Base-by-base conservation (phyloP, 306 rosid species). In the Glycine latifolia region DNA sequence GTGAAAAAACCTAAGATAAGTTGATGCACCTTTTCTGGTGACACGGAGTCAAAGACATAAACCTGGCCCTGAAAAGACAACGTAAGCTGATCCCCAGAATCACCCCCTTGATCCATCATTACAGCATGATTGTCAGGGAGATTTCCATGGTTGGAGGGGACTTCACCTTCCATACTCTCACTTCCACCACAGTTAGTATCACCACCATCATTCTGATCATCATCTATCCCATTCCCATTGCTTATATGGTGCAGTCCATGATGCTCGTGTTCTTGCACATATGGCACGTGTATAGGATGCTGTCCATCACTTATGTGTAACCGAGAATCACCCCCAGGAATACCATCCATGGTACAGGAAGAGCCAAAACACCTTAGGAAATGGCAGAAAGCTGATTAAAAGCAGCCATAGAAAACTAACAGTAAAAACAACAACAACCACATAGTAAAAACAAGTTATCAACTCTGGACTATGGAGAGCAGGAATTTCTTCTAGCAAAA, bases 11-110 rank as follows among this genome's bases (percentile, higher is more conserved):
- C 63, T 75, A 54, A 44, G 63, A 70, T 63, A 54, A 82, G 81
- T 33, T 8, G 82, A 67, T 39, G 41, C 56, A 92, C 97, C 97
- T 92, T 92, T 82, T 90, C 94, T 0, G 97, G 89, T 6, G 94
- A 87, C 43, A 90, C 97, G 3, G 89, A 79, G 35, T 88, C 91
- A 9, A 92, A 92, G 26, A 92, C 94, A 80, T 90, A 89, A 84
- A 90, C 94, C 83, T 92, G 94, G 31, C 92, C 92, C 85, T 90
- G 92, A 79, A 87, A 92, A 8, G 97, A 92, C 85, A 92, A 79
- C 7, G 90, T 92, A 43, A 92, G 97, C 77, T 90, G 96, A 72
- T 88, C 93, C 53, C 87, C 91, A 77, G 67, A 82, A 66, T 86
- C 91, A 47, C 70, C 49, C 31, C 83, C 89, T 63, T 82, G 88